Evolutionary conservation across 192 early-diverging fungal species (phyloP).

Genomic region (Umbelopsis sp.): DNA sequence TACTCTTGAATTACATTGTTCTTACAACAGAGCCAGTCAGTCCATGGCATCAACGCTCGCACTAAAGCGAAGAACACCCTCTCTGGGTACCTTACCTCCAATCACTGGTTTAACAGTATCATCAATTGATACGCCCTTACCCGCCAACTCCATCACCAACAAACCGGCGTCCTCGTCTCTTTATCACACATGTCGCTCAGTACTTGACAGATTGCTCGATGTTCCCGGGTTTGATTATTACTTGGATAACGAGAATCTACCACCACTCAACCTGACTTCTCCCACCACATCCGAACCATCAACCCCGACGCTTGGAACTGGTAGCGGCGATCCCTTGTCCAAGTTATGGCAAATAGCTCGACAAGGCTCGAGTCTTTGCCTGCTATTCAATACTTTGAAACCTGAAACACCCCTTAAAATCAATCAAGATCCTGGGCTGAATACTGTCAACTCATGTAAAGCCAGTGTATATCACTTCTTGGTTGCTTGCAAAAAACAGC

Average conservation of each 20-base stretch:
- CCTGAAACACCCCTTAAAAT: conserved; percentile 64
- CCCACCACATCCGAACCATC: conserved; percentile 32
- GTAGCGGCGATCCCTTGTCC: conserved; percentile 64
- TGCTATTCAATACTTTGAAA: conserved; percentile 71
- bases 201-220: conserved; percentile 69
- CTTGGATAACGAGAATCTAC: conserved; percentile 48
- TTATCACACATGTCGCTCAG: conserved; percentile 72
- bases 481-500: conserved; percentile 81
- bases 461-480: conserved; percentile 86
- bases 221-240: conserved; percentile 72
- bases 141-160: conserved; percentile 43
- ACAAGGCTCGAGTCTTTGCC: conserved; percentile 68
- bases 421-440: conserved; percentile 56
- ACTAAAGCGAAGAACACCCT: conserved; percentile 37
- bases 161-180: conserved; percentile 54
- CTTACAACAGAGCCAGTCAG: conserved; percentile 18
- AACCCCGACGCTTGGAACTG: conserved; percentile 19
- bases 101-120: conserved; percentile 19
- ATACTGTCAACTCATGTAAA: conserved; percentile 72
- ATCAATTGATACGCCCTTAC: conserved; percentile 41
- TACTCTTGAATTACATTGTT: conserved; percentile 5
- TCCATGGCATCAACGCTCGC: conserved; percentile 46
- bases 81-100: conserved; percentile 21
- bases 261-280: conserved; percentile 43
- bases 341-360: conserved; percentile 75